phyloP scores from a whole-genome alignment of 495 filamentous ascomycete genomes.

The Podospora bellae-mahoneyi region DNA sequence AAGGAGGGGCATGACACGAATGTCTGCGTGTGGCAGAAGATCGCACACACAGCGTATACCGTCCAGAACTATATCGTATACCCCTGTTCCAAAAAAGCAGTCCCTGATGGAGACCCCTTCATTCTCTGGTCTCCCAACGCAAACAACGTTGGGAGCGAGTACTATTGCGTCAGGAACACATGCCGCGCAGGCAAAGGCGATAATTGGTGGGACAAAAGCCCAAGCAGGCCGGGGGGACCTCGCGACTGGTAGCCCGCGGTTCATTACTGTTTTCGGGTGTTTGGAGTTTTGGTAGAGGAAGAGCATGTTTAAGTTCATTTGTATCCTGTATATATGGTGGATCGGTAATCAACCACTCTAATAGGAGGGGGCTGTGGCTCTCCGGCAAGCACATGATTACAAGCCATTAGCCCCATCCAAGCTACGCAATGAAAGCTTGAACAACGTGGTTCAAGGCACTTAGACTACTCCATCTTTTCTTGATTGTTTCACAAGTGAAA shows the following conservation, averaged over 20 bases:
- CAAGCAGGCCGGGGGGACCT: neutral
- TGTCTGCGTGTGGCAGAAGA: neutral
- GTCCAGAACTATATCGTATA: neutral
- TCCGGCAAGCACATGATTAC: too few species aligned
- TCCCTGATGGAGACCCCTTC: neutral
- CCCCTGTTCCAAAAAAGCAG: neutral
- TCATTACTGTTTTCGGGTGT: too few species aligned
- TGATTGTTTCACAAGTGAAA: too few species aligned
- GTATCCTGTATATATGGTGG: too few species aligned
- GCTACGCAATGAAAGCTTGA: too few species aligned
- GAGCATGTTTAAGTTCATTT: too few species aligned
- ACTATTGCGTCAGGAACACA: conserved; percentile 8
- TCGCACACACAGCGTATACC: neutral
- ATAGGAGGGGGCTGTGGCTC: too few species aligned
- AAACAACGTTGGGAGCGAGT: neutral
- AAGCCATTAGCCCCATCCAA: too few species aligned
- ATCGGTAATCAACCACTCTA: too few species aligned
- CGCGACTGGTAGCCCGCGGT: neutral
- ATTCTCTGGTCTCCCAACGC: conserved; percentile 11
- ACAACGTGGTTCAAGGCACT: too few species aligned
- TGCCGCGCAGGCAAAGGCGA: neutral
- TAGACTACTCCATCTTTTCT: too few species aligned
- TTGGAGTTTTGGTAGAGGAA: too few species aligned
- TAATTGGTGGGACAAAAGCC: neutral
- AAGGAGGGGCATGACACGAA: neutral